These are phyloP conservation scores for Leptographium radiaticola DNA, from an alignment of 2,329 filamentous ascomycete genomes.

Conservation along the genomic window DNA sequence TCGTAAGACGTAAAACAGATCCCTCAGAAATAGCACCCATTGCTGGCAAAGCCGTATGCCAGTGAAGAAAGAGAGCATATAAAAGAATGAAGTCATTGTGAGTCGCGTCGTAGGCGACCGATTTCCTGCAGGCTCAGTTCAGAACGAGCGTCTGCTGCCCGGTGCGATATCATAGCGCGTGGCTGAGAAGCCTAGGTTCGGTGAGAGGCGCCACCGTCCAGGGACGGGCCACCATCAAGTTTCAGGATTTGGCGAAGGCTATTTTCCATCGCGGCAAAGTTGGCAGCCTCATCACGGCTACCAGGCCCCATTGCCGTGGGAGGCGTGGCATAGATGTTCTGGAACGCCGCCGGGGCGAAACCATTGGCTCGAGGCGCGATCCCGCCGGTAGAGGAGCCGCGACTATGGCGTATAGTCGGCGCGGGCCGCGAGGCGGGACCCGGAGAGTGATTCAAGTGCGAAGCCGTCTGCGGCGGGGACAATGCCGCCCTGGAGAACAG, in stretches of 20 bases:
- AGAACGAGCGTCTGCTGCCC: neutral
- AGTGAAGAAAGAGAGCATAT: neutral
- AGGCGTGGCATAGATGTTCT: conserved; percentile 6
- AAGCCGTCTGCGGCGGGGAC: neutral
- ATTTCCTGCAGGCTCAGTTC: neutral
- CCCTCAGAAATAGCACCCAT: conserved; percentile 5
- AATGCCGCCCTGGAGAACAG: conserved; percentile 27
- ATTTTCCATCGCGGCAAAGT: conserved; percentile 38
- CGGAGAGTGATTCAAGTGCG: neutral
- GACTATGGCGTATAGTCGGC: neutral
- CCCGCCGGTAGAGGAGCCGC: neutral
- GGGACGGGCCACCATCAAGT: conserved; percentile 11
- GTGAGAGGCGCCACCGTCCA: conserved; percentile 3
- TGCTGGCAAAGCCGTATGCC: conserved; percentile 7
- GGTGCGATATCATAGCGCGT: neutral
- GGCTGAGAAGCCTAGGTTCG: neutral
- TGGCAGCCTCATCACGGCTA: conserved; percentile 13
- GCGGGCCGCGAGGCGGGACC: neutral
- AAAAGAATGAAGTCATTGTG: neutral
- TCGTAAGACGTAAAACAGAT: conserved; percentile 2
- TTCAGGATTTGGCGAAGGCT: conserved; percentile 41
- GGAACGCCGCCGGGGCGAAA: neutral
- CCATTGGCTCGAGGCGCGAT: neutral
- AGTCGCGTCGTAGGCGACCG: neutral
- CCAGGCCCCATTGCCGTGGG: conserved; percentile 4